Evolutionary conservation across 2,329 filamentous ascomycete species (phyloP).

Genomic region (Calonectria pseudoreteaudii): DNA sequence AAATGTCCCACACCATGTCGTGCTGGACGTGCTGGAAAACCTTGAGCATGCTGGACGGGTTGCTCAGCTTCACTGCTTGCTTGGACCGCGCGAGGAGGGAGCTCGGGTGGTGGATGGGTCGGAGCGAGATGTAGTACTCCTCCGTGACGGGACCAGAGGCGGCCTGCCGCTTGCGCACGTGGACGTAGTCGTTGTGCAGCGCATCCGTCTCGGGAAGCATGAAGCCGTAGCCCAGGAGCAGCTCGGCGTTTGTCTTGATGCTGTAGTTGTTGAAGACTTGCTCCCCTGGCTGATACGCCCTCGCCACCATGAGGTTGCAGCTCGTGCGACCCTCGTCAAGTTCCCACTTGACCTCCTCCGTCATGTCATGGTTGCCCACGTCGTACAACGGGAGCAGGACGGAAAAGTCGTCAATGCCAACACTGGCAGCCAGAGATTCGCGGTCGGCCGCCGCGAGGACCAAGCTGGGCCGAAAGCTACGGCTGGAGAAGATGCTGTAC

Average conservation of each 20-base stretch:
- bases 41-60: slow-evolving; percentile 44
- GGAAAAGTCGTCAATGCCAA: slow-evolving; percentile 69
- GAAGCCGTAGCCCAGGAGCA: slow-evolving; percentile 74
- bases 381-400: slow-evolving; percentile 79
- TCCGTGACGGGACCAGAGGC: slow-evolving; percentile 38
- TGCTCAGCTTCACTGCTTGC: slow-evolving; percentile 48
- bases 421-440: slow-evolving; percentile 44
- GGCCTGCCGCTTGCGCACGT: slow-evolving; percentile 61
- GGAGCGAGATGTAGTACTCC: slow-evolving; percentile 66
- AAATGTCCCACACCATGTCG: slow-evolving; percentile 64
- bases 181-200: slow-evolving; percentile 71
- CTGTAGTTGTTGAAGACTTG: slow-evolving; percentile 80
- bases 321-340: slow-evolving; percentile 51
- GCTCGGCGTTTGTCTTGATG: slow-evolving; percentile 78
- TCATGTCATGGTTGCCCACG: slow-evolving; percentile 76
- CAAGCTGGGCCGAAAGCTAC: slow-evolving; percentile 73
- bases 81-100: slow-evolving; percentile 60
- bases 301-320: slow-evolving; percentile 58
- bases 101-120: slow-evolving; percentile 59
- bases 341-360: slow-evolving; percentile 70
- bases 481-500: slow-evolving; percentile 72
- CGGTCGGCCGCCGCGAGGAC: slow-evolving; percentile 56
- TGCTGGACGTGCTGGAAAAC: slow-evolving; percentile 65
- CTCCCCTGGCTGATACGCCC: slow-evolving; percentile 61
- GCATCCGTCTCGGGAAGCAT: slow-evolving; percentile 59